Base-by-base conservation (phyloP, 768 basidiomycete species). In the Piloderma croceum region DNA sequence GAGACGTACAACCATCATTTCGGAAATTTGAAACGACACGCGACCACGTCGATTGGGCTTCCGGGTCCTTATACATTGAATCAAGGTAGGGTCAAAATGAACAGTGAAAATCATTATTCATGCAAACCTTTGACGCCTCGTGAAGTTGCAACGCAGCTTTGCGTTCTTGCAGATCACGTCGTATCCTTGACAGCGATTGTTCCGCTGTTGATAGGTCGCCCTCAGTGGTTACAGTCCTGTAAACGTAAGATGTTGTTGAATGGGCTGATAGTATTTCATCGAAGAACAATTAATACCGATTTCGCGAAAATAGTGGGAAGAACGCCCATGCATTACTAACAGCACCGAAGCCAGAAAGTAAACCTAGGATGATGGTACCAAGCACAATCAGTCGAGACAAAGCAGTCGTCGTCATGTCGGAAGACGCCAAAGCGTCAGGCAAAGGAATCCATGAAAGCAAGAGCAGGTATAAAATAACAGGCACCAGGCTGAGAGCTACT, bases 331-430 rank as follows among this genome's bases (percentile, higher is more conserved):
- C 73, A 34, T 74, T 80, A 46, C 71, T 78, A 35, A 84, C 68
- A 3, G 85, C 81, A 46, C 87, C 87, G 45, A 87, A 83, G 0
- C 89, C 89, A 1, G 88, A 87, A 5, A 91, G 67, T 3, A 80
- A 54, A 5, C 89, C 89, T n/a, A 91, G 77, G 41, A 89, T 74
- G 22, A 81, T 68, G 0, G 82, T 89, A 3, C 89, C 89, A 17
- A 90, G 60, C 15, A 89, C 82, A 15, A 83, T 75, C 11, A 90
- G 69, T 9, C 87, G 75, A 3, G 82, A 65, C 2, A 81, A 64
- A 1, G 73, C 66, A 1, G 76, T 63, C 7, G 71, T 73, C 31
- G 65, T 54, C 5, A 61, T 53, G 7, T 52, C 40, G 45, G 24
- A 2, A 46, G 43, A 29, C 48, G 52, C 44, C 4, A 77, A 56